Evolutionary conservation across 352 stramenopile genomes (phyloP).

Genomic region (Lagenidium giganteum): DNA sequence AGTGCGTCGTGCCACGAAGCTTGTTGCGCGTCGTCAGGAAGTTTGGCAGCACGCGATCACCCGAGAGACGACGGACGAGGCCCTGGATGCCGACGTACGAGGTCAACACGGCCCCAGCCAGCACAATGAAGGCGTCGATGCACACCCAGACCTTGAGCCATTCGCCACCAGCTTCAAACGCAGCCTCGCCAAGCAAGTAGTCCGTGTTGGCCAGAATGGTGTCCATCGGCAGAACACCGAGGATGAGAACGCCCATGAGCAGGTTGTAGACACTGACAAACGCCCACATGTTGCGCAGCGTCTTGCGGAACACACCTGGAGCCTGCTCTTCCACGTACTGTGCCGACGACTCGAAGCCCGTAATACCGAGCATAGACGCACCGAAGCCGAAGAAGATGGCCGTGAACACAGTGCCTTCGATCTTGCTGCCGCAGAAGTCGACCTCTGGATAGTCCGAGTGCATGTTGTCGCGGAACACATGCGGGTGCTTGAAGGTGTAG

Average conservation of each 20-base stretch:
- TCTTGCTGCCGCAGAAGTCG: conserved; percentile 36
- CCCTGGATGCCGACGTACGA: conserved; percentile 79
- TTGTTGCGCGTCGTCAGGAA: conserved; percentile 56
- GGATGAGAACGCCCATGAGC: conserved; percentile 46
- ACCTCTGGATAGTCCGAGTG: conserved; percentile 42
- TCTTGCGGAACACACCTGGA: conserved; percentile 70
- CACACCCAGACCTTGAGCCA: conserved; percentile 52
- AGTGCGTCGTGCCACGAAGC: conserved; percentile 65
- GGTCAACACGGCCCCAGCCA: conserved; percentile 80
- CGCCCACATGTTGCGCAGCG: conserved; percentile 72
- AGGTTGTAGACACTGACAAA: conserved; percentile 84
- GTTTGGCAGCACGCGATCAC: conserved; percentile 50
- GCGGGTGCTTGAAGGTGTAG: conserved; percentile 47
- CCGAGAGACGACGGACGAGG: conserved; percentile 62
- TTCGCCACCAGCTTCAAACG: conserved; percentile 19
- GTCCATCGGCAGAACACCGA: conserved; percentile 79
- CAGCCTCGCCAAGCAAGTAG: too few species aligned
- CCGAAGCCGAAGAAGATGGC: conserved; percentile 70
- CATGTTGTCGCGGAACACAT: conserved; percentile 65
- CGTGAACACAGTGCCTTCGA: conserved; percentile 35
- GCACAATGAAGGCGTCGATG: conserved; percentile 85
- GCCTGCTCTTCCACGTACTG: conserved; percentile 86
- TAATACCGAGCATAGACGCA: conserved; percentile 84
- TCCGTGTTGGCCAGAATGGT: conserved; percentile 67
- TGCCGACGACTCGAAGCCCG: conserved; percentile 82